Evolutionary conservation across 169 alveolate genomes (phyloP).

Genomic region (Plasmodium sp.): DNA sequence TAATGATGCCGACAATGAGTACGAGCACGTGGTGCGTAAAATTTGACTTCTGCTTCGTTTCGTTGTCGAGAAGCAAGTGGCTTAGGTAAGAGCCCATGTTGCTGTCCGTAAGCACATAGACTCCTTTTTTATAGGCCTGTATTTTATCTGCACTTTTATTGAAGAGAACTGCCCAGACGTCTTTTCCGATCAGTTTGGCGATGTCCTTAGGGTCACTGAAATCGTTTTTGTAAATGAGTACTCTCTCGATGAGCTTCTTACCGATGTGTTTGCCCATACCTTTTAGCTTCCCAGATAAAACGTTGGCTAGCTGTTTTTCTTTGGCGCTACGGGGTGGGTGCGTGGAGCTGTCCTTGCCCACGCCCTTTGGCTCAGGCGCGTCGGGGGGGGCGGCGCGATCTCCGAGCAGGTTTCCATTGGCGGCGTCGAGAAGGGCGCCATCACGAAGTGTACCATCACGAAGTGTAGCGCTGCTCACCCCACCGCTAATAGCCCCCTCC

Average conservation of each 20-base stretch:
- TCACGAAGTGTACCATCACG: not conserved
- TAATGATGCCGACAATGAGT: constrained; percentile 42
- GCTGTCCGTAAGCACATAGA: constrained; percentile 22
- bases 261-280: constrained; percentile 68
- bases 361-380: not conserved
- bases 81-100: constrained; percentile 40
- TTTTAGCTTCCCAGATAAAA: constrained; percentile 16
- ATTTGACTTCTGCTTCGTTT: constrained; percentile 41
- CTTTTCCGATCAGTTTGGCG: constrained; percentile 35
- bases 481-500: not conserved
- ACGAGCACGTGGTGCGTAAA: constrained; percentile 40
- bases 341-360: too few relatives aligned
- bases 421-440: too few relatives aligned
- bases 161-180: constrained; percentile 34
- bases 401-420: not conserved
- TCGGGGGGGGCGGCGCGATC: not conserved
- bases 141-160: constrained; percentile 43
- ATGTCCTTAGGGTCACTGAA: constrained; percentile 44
- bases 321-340: not conserved
- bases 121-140: constrained; percentile 43
- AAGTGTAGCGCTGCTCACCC: not conserved
- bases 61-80: constrained; percentile 27
- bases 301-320: not conserved
- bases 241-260: constrained; percentile 23
- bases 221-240: constrained; percentile 39